Evolutionary conservation across 768 basidiomycete genomes (phyloP), one percentile per base, ranked within the genome.

Genomic region (Psilocybe sp.): DNA sequence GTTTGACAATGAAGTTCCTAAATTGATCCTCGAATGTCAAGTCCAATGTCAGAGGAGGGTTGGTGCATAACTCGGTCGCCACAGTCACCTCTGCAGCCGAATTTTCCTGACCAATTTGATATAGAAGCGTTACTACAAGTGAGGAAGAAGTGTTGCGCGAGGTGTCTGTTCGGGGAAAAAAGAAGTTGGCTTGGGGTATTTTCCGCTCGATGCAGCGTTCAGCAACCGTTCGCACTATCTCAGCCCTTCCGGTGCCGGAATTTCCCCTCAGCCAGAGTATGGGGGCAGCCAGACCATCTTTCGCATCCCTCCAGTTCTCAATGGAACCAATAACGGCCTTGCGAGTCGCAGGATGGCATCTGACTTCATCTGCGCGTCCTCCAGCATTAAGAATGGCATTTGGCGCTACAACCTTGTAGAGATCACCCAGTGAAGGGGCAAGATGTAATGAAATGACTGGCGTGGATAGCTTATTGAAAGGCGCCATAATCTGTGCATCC

Each of bases 201-300:
- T 28, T 28, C 12, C 28, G 20, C 13, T 18, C 16, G 16, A 16
- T 44, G 9, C 39, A 20, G 14, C n/a, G 20, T 15, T 46, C 40
- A 11, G 46, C 49, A 16, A 50, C 36, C 5, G 52, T 52, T 34
- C 43, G 51, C 31, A 47, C 16, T 19, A 60, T 44, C 20, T 52
- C 50, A 9, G 53, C 51, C 44, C 53, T 53, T n/a, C 58, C 54
- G 12, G 40, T 43, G 3, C 58, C 55, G 12, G 55, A 49, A 10
- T 19, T 35, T 12, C 52, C 58, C 13, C 28, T 37, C 10, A 58
- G 37, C 57, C 57, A 58, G 23, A 28, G 23, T 28, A 28, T 28
- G 4, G 4, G 23, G 7, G 23, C 23, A 7, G 3, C 7, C 23
- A 7, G 7, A 28, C 23, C 23, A 7, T 28, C 23, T 28, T 28